These are phyloP conservation scores for Cephaloascus albidus DNA, from an alignment of 805 yeast genomes.

Conservation along the genomic window DNA sequence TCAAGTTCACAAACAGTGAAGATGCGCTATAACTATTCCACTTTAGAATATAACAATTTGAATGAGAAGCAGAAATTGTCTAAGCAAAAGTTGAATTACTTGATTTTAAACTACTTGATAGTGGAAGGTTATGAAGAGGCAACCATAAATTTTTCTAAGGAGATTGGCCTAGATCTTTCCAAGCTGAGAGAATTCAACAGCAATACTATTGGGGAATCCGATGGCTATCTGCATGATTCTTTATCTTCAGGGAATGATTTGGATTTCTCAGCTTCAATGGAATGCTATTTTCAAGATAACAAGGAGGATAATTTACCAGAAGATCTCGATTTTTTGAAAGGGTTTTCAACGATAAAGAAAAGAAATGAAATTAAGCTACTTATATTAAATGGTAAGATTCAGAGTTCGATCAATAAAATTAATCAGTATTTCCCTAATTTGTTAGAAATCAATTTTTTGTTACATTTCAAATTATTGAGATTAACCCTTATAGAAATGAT, in stretches of 20 bases:
- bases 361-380: conserved; percentile 44
- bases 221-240: no score
- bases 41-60: not conserved
- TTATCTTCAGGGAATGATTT: not conserved
- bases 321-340: conserved; percentile 15
- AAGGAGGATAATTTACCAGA: not conserved
- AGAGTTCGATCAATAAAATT: conserved; percentile 45
- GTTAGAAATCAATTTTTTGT: conserved; percentile 49
- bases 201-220: not conserved
- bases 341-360: conserved; percentile 39
- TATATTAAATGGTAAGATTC: conserved; percentile 53
- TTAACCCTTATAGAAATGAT: conserved; percentile 77
- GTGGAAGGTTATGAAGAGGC: conserved; percentile 72
- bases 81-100: conserved; percentile 31
- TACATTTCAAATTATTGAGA: conserved; percentile 67
- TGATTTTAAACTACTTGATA: conserved; percentile 66
- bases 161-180: conserved; percentile 27
- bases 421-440: conserved; percentile 55
- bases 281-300: not conserved
- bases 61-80: not conserved
- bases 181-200: conserved; percentile 12
- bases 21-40: not conserved
- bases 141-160: conserved; percentile 51
- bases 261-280: not conserved
- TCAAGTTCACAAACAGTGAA: no score